These are phyloP conservation scores for Stellera chamaejasme DNA, from an alignment of 345 rosid genomes.

Conservation along the genomic window DNA sequence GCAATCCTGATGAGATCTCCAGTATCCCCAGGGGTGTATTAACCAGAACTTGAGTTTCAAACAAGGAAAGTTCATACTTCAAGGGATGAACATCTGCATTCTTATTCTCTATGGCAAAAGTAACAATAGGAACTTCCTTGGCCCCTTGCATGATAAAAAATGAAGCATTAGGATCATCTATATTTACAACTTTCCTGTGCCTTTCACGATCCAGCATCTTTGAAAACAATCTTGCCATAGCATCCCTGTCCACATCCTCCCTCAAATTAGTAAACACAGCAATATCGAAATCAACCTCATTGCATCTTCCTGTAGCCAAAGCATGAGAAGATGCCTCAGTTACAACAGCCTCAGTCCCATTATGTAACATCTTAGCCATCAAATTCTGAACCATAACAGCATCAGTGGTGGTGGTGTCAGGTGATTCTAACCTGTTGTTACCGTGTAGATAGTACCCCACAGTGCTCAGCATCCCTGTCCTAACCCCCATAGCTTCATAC, in stretches of 20 bases:
- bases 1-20: conserved; percentile 88
- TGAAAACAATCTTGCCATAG: conserved; percentile 73
- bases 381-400: conserved; percentile 77
- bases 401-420: conserved; percentile 42
- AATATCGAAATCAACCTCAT: conserved; percentile 84
- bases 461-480: conserved; percentile 82
- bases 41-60: conserved; percentile 90
- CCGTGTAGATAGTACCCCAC: conserved; percentile 71
- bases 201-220: conserved; percentile 89
- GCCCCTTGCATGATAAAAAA: conserved; percentile 67
- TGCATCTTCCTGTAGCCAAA: conserved; percentile 58
- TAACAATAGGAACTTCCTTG: conserved; percentile 73
- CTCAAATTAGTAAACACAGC: conserved; percentile 77
- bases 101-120: conserved; percentile 81
- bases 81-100: conserved; percentile 81
- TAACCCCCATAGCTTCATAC: conserved; percentile 88
- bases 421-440: conserved; percentile 56
- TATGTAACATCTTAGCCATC: conserved; percentile 95
- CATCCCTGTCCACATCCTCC: conserved; percentile 75
- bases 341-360: conserved; percentile 83
- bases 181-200: conserved; percentile 84
- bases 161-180: conserved; percentile 74
- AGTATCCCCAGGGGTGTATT: conserved; percentile 80
- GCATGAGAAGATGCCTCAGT: conserved; percentile 83
- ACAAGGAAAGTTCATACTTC: conserved; percentile 83